Evolutionary conservation across 768 basidiomycete genomes (phyloP).

Genomic region (Clathrus columnatus): DNA sequence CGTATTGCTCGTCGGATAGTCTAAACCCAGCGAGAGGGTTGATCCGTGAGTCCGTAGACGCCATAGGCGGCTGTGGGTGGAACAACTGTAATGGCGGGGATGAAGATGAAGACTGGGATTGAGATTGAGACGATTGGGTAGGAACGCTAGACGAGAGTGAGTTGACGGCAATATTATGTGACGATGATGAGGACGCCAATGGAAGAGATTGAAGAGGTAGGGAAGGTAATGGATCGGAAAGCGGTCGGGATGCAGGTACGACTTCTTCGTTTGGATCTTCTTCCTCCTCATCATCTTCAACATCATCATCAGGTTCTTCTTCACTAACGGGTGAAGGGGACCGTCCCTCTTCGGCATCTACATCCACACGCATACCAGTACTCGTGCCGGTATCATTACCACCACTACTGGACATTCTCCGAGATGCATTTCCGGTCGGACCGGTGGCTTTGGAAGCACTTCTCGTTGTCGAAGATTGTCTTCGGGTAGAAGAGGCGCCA

Average conservation of each 20-base stretch:
- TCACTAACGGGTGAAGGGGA: too few species aligned
- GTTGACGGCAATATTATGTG: too few species aligned
- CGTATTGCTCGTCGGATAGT: slow-evolving; percentile 83
- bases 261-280: slow-evolving; percentile 15
- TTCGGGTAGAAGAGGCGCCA: too few species aligned
- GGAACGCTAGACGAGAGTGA: too few species aligned
- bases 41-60: slow-evolving; percentile 43
- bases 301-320: slow-evolving; percentile 24
- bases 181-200: not conserved
- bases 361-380: not conserved
- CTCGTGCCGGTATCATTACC: too few species aligned
- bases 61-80: slow-evolving; percentile 22
- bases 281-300: slow-evolving; percentile 14
- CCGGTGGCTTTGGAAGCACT: not conserved
- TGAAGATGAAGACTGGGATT: not conserved
- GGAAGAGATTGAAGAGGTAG: slow-evolving; percentile 2
- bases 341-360: not conserved
- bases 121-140: too few species aligned
- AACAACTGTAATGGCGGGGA: not conserved
- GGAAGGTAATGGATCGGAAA: slow-evolving; percentile 7
- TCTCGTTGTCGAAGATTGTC: too few species aligned
- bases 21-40: slow-evolving; percentile 87
- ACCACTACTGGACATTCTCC: not conserved
- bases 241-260: not conserved
- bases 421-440: not conserved